phyloP scores from a whole-genome alignment of 2,329 filamentous ascomycete genomes.

The Cylindrodendrum hubeiense region DNA sequence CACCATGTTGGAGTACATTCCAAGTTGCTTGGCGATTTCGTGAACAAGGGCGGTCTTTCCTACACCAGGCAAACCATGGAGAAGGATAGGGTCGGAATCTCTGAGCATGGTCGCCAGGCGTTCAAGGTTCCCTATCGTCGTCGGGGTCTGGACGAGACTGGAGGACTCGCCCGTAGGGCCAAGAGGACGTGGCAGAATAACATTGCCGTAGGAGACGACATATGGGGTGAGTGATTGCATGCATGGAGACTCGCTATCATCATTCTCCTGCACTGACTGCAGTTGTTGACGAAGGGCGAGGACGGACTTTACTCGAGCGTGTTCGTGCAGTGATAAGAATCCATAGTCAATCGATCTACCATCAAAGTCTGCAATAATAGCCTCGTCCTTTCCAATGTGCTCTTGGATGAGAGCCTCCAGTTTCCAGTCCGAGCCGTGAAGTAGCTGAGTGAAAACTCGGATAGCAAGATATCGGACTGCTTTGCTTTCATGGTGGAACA shows the following conservation, averaged over 20 bases:
- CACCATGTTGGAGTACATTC: slow-evolving; percentile 85
- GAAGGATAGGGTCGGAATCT: slow-evolving; percentile 77
- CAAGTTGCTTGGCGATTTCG: slow-evolving; percentile 83
- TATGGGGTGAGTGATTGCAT: slow-evolving; percentile 67
- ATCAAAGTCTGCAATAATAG: slow-evolving; percentile 80
- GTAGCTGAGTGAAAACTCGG: slow-evolving; percentile 82
- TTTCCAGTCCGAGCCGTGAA: slow-evolving; percentile 84
- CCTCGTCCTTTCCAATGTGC: slow-evolving; percentile 71
- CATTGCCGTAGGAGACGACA: slow-evolving; percentile 74
- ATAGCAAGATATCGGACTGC: slow-evolving; percentile 84
- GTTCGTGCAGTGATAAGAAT: slow-evolving; percentile 74
- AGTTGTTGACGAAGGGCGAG: slow-evolving; percentile 56
- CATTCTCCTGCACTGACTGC: slow-evolving; percentile 36
- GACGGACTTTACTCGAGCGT: slow-evolving; percentile 62
- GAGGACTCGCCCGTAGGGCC: slow-evolving; percentile 61
- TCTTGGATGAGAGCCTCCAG: slow-evolving; percentile 77
- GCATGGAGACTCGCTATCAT: slow-evolving; percentile 24
- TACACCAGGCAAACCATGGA: slow-evolving; percentile 86
- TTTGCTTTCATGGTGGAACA: slow-evolving; percentile 72
- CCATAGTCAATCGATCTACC: slow-evolving; percentile 81
- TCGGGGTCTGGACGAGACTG: slow-evolving; percentile 76
- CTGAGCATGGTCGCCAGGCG: slow-evolving; percentile 77
- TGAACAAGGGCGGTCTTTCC: slow-evolving; percentile 92
- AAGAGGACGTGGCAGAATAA: slow-evolving; percentile 75
- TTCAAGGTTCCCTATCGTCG: slow-evolving; percentile 79